Evolutionary conservation across 2,329 filamentous ascomycete genomes (phyloP).

Genomic region (Pseudocercospora musae): DNA sequence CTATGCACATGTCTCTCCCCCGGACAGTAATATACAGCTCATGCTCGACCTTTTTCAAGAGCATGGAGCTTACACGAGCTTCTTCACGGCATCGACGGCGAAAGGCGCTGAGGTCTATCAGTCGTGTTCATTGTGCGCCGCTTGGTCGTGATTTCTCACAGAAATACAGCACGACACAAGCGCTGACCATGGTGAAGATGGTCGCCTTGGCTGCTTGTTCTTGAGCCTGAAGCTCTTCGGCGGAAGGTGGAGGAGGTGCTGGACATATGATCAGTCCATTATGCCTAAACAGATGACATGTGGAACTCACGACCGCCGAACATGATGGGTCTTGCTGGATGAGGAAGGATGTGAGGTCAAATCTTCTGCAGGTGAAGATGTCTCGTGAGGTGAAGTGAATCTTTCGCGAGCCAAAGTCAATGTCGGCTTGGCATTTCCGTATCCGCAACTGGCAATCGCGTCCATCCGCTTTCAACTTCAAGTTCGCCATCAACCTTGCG

Average conservation of each 20-base stretch:
- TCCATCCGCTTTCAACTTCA: background rate
- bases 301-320: slow-evolving; percentile 28
- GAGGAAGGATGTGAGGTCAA: background rate
- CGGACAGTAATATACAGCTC: slow-evolving; percentile 21
- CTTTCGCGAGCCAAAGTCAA: slow-evolving; percentile 1
- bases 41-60: background rate
- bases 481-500: background rate
- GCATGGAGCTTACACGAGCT: slow-evolving; percentile 39
- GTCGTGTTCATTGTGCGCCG: background rate
- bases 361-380: slow-evolving; percentile 3
- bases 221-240: slow-evolving; percentile 65
- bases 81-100: slow-evolving; percentile 53
- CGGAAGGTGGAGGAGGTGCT: slow-evolving; percentile 68
- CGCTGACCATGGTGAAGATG: slow-evolving; percentile 64
- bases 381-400: slow-evolving; percentile 7
- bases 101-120: slow-evolving; percentile 48
- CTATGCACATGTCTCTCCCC: background rate
- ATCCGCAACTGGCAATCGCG: background rate
- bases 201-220: slow-evolving; percentile 66
- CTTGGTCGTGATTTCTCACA: slow-evolving; percentile 53
- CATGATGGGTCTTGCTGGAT: slow-evolving; percentile 17
- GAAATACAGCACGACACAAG: slow-evolving; percentile 68
- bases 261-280: slow-evolving; percentile 14
- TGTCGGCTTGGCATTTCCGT: background rate
- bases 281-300: background rate